phyloP scores from a whole-genome alignment of 805 yeast species.

The Yarrowia yakushimensis region DNA sequence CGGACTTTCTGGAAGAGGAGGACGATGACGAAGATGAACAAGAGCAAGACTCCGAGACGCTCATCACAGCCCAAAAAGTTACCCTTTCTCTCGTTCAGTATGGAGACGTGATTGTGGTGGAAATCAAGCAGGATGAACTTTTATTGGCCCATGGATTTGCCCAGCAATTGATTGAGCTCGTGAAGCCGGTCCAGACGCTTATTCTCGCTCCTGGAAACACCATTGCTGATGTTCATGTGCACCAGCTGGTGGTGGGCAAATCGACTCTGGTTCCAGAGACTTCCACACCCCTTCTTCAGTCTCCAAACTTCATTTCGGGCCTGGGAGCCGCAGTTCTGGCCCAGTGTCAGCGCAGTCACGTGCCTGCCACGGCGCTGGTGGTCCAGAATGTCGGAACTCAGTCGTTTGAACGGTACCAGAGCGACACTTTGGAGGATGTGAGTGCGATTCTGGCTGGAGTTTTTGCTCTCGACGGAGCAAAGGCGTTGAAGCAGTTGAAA shows the following conservation, averaged over 20 bases:
- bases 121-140: constrained; percentile 1
- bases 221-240: neutral
- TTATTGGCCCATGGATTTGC: constrained; percentile 13
- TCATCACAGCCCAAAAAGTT: neutral
- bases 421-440: constrained; percentile 8
- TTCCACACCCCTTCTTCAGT: neutral
- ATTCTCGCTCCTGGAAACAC: constrained; percentile 13
- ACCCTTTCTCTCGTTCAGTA: neutral
- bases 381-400: constrained; percentile 37
- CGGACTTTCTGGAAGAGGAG: constrained; percentile 9
- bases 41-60: neutral
- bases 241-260: neutral
- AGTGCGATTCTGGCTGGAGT: neutral
- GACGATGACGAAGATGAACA: neutral
- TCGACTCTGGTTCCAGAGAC: neutral
- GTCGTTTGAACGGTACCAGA: constrained; percentile 33
- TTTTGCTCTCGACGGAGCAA: neutral
- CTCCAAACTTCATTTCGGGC: constrained; percentile 34
- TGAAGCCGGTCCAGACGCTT: neutral
- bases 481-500: neutral
- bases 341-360: constrained; percentile 30
- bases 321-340: constrained; percentile 36
- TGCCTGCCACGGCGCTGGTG: constrained; percentile 33
- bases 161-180: neutral
- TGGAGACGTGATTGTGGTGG: neutral